A percentile compares a stretch with the other conserved stretches of the same genome.
Conservation (phyloP, 2,329 filamentous ascomycete genomes). For the Hypoxylon sp. region DNA sequence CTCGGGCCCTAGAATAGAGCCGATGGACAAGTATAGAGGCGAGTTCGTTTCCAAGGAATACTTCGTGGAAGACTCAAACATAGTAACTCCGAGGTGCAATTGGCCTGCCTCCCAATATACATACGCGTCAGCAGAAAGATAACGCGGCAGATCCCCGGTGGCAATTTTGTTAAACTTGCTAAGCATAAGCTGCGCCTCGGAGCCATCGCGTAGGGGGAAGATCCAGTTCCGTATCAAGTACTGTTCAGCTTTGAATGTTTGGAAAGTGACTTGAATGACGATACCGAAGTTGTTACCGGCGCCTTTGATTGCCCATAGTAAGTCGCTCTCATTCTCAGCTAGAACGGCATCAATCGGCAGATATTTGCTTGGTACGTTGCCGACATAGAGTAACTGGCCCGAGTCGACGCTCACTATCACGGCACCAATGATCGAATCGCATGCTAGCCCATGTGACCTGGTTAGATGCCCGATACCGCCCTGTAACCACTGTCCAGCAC, state of each 20-base stretch:
- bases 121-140: conserved; percentile 63
- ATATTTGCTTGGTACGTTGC: conserved; percentile 58
- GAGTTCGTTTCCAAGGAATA: conserved; percentile 14
- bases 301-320: conserved; percentile 67
- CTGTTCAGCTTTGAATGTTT: conserved; percentile 52
- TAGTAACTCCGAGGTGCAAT: conserved; percentile 61
- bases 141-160: conserved; percentile 51
- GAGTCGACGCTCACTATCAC: conserved; percentile 62
- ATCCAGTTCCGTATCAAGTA: conserved; percentile 54
- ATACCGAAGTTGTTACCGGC: conserved; percentile 69
- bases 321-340: conserved; percentile 57
- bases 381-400: conserved; percentile 58
- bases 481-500: conserved; percentile 70
- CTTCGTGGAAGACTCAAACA: conserved; percentile 52
- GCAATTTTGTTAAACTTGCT: conserved; percentile 50
- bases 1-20: conserved; percentile 48
- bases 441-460: conserved; percentile 64
- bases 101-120: conserved; percentile 58
- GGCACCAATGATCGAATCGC: conserved; percentile 68
- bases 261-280: conserved; percentile 62
- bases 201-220: conserved; percentile 45
- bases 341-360: conserved; percentile 52
- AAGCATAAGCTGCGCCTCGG: conserved; percentile 50
- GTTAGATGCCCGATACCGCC: conserved; percentile 70
- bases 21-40: conserved; percentile 13